Evolutionary conservation across 192 early-diverging fungal species (phyloP), one percentile per base, ranked within the genome.

Genomic region (Chytriomyces sp.): DNA sequence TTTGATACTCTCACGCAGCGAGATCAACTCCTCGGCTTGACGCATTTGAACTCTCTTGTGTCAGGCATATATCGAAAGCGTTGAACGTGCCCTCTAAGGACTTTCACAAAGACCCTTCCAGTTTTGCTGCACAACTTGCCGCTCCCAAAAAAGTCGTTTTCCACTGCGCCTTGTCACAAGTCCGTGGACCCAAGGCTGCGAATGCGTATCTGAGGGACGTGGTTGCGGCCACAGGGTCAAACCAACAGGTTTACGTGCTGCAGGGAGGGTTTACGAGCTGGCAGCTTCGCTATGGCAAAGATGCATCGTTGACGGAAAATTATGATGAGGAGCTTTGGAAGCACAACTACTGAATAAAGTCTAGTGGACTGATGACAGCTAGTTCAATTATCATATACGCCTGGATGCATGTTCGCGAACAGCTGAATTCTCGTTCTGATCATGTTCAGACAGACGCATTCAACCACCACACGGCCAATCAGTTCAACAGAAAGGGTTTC

Each of bases 81-180:
- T 50, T 89, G 45, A 96, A 98, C 77, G 83, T 95, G 24, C 94
- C 94, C 0, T 87, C 92, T 6, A 79, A 83, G 10, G 78, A 91
- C 43, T 82, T 96, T 57, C 75, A 76, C 5, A 88, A 87, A 28
- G 53, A 80, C 87, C 0, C 82, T 78, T 1, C 66, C 59, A 7
- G 44, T 89, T 44, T 77, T 24, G 43, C 65, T 1, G 57, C 64
- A 18, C 45, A 60, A 18, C 69, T 85, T 26, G 18, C 26, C 18
- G 67, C 76, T 43, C 88, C 93, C 6, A 93, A 93, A 1, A 69
- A 82, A 26, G 74, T 97, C 5, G 84, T 92, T 73, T 96, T 97
- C 72, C 95, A 96, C 77, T 97, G 96, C 73, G 91, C 93, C 2
- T 78, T 95, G 23, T 96, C 94, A 20, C 95, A 96, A 84, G 84